Percentiles rank a stretch among this genome's conserved stretches.
phyloP scores from a whole-genome alignment of 306 rosid genomes.

The Fragaria ananassa region DNA sequence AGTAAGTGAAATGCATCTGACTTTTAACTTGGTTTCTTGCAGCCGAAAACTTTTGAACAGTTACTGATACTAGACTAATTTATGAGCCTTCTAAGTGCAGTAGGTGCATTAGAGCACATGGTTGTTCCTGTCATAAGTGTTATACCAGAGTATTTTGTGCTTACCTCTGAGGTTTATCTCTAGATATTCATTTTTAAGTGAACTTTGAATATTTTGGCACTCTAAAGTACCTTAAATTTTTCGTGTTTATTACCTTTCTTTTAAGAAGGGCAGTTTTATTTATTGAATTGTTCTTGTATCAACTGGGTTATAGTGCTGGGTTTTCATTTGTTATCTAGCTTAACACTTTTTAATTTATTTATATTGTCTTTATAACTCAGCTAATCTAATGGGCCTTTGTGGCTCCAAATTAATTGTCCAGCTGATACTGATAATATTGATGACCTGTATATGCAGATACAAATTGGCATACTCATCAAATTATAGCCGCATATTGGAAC shows the following conservation, averaged over 20 bases:
- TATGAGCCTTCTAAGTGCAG: neutral
- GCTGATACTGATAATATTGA: slow-evolving; percentile 12
- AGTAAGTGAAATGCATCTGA: neutral
- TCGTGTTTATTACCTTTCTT: neutral
- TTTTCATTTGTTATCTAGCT: neutral
- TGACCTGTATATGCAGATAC: slow-evolving; percentile 59
- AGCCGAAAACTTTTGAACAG: neutral
- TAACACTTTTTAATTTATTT: neutral
- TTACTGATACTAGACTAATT: neutral
- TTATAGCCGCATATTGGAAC: slow-evolving; percentile 66
- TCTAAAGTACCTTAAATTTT: neutral
- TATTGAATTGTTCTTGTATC: neutral
- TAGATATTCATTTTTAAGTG: neutral
- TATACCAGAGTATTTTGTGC: neutral
- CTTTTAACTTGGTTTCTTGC: too few relatives aligned
- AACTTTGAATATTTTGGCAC: neutral
- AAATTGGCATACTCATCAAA: slow-evolving; percentile 72
- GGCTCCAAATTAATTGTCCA: neutral
- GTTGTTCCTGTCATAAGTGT: neutral
- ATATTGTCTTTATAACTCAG: neutral
- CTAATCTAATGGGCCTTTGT: neutral
- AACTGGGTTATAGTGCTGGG: neutral
- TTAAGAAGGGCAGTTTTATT: neutral
- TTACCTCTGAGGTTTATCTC: neutral
- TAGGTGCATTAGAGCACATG: neutral